Base-by-base conservation (phyloP, 768 basidiomycete species). In the Tricholoma saponaceum region DNA sequence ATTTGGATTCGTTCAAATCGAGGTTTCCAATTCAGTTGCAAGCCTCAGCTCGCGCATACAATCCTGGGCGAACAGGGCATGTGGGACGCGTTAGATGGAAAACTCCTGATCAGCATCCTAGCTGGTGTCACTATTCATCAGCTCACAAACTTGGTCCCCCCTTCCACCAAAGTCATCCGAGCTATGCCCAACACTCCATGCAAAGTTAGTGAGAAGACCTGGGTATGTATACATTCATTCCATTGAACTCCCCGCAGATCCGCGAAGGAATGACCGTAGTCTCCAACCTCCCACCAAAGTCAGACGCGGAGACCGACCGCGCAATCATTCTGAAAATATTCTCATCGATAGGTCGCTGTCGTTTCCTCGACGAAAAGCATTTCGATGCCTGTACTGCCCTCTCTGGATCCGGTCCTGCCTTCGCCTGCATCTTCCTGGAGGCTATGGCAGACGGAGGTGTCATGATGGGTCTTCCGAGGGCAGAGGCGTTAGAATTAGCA, bases 131-230 rank as follows among this genome's bases (percentile, higher is more conserved):
- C 90, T 26, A 89, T 98, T 61, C 60, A 77, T 32, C 95, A 98
- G 70, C 76, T 98, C 35, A 73, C 78, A 46, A 79, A 72, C 5
- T 90, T 89, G 89, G 90, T 95, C 30, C 75, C 76, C 23, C 79
- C 87, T 2, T 79, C 78, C n/a, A 93, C 92, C 43, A 86, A 83
- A 63, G 89, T 98, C 58, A 86, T 98, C 58, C 87, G 97, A 56
- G 92, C 94, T 10, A 99, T 99, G 97, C 95, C 97, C 62, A 99
- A 99, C 68, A 98, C 96, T 2, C 95, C 97, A 18, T 93, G 91
- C 76, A 92, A 92, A 72, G 96, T 95, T 59, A 58, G 83, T 50
- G 7, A 33, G 35, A 39, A 23, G 12, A 43, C 26, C 54, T 10
- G 20, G 26, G 16, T 5, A 9, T 55, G 9, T 12, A 18, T 50